Percentiles rank a stretch among this genome's conserved stretches.
Conservation (phyloP, 768 basidiomycete species). For the Lactarius akahatsu region DNA sequence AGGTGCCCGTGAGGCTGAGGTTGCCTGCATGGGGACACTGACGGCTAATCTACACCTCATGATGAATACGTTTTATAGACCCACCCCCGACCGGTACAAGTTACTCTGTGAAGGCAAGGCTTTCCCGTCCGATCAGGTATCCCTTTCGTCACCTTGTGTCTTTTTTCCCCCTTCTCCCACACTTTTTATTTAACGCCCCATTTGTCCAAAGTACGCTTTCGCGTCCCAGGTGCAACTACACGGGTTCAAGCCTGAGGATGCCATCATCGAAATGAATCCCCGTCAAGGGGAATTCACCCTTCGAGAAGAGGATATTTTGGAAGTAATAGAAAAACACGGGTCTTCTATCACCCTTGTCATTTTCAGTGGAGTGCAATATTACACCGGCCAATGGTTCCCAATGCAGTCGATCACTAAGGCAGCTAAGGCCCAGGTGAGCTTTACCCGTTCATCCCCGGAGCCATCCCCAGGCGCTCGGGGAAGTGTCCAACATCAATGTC, state of each 20-base stretch:
- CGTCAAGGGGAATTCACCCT: slow-evolving; percentile 82
- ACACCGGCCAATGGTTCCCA: slow-evolving; percentile 94
- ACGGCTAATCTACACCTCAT: slow-evolving; percentile 95
- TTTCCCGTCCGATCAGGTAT: slow-evolving; percentile 94
- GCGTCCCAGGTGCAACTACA: slow-evolving; percentile 85
- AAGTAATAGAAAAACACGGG: slow-evolving; percentile 69
- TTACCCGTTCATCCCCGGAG: neutral
- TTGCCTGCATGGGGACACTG: slow-evolving; percentile 93
- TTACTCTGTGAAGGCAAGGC: slow-evolving; percentile 93
- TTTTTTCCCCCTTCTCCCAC: neutral
- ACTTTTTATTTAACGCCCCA: slow-evolving; percentile 11
- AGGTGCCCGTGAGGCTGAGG: slow-evolving; percentile 88
- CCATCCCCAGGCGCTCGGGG: slow-evolving; percentile 5
- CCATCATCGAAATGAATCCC: slow-evolving; percentile 78
- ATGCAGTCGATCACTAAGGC: slow-evolving; percentile 81
- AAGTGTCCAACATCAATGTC: slow-evolving; percentile 2
- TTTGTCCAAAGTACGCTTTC: slow-evolving; percentile 78
- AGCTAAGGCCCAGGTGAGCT: slow-evolving; percentile 72
- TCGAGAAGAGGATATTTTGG: slow-evolving; percentile 86
- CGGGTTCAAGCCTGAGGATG: slow-evolving; percentile 67
- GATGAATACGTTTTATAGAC: slow-evolving; percentile 93
- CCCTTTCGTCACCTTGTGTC: slow-evolving; percentile 2
- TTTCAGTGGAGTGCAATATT: slow-evolving; percentile 94
- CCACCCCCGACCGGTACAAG: slow-evolving; percentile 81
- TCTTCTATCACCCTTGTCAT: slow-evolving; percentile 83